Evolutionary conservation across 2,329 filamentous ascomycete species (phyloP).

Genomic region (Colletotrichum karsti): DNA sequence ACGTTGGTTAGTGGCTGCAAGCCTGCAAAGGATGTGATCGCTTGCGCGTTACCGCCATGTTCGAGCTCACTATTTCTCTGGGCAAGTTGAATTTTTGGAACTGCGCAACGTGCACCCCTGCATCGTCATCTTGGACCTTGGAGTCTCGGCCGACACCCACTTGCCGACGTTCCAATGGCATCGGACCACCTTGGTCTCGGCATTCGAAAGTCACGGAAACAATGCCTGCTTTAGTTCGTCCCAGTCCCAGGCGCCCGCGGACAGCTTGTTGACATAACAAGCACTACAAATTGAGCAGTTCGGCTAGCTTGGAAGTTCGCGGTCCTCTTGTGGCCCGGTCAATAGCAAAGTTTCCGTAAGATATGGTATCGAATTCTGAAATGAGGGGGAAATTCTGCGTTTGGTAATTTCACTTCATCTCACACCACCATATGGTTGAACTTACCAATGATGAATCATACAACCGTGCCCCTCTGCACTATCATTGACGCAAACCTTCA

Average conservation of each 20-base stretch:
- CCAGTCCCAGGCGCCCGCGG: not conserved
- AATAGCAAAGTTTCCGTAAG: not conserved
- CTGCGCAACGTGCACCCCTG: not conserved
- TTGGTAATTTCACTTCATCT: not conserved
- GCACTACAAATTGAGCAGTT: not conserved
- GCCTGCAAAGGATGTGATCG: not conserved
- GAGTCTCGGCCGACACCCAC: not conserved
- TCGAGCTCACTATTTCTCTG: not conserved
- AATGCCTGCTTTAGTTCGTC: not conserved
- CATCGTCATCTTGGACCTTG: not conserved
- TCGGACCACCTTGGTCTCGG: not conserved
- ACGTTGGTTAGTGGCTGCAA: not conserved
- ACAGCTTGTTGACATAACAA: not conserved
- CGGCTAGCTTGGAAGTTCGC: not conserved
- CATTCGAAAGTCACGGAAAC: not conserved
- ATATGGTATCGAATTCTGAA: not conserved
- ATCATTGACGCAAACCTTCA: not conserved
- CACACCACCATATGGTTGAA: not conserved
- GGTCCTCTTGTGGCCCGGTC: not conserved
- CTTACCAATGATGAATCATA: conserved; percentile 1
- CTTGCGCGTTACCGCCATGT: not conserved
- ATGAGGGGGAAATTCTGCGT: not conserved
- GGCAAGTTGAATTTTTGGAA: not conserved
- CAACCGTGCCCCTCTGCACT: not conserved
- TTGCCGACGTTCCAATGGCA: not conserved